Percentiles rank a stretch among this genome's conserved stretches.
phyloP scores from a whole-genome alignment of 78 protist species.

The Speleostelium caveatum region DNA sequence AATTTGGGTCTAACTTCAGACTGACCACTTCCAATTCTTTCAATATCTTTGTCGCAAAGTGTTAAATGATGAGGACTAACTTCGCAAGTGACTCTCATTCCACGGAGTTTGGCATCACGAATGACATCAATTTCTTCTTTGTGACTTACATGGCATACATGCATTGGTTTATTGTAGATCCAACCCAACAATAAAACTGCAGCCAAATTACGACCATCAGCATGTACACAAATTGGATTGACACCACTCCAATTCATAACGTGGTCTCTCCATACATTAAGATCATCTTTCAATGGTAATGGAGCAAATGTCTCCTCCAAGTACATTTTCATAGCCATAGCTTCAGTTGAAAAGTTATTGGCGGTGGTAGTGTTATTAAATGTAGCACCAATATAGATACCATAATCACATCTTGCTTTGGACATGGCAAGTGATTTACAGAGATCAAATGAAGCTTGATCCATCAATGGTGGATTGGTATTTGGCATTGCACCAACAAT shows the following conservation, averaged over 20 bases:
- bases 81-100: conserved; percentile 85
- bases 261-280: conserved; percentile 82
- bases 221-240: conserved; percentile 83
- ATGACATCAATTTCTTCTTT: conserved; percentile 80
- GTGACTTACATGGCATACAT: conserved; percentile 75
- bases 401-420: conserved; percentile 81
- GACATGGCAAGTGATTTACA: conserved; percentile 25
- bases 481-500: conserved; percentile 84
- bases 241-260: conserved; percentile 60
- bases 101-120: conserved; percentile 82
- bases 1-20: conserved; percentile 69
- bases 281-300: conserved; percentile 69
- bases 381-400: conserved; percentile 78
- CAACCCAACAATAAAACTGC: conserved; percentile 70
- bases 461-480: conserved; percentile 69
- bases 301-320: conserved; percentile 75
- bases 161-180: conserved; percentile 75
- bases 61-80: conserved; percentile 77
- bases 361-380: conserved; percentile 44
- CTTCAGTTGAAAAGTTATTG: conserved; percentile 17
- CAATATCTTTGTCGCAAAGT: conserved; percentile 61
- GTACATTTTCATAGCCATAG: conserved; percentile 78
- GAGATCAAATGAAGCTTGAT: conserved; percentile 55
- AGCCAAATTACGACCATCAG: conserved; percentile 77
- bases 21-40: conserved; percentile 49